These are phyloP conservation scores for Flueggea neowawraea DNA, from an alignment of 441 rosid genomes.

Conservation along the genomic window DNA sequence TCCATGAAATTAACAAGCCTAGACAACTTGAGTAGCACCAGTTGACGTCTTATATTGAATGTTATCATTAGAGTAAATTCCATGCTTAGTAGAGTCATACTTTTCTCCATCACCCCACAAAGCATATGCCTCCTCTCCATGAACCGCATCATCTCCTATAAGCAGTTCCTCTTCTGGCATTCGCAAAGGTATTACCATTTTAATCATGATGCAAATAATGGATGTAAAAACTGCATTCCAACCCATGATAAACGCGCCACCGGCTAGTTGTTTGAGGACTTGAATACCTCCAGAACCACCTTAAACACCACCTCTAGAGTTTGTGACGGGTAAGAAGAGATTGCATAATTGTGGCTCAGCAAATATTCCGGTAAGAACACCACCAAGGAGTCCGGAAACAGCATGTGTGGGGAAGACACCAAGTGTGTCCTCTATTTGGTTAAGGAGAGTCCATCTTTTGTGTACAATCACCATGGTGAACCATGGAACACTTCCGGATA, in stretches of 20 bases:
- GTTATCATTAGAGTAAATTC: slow-evolving; percentile 5
- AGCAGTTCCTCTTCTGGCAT: slow-evolving; percentile 51
- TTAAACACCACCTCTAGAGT: slow-evolving; percentile 45
- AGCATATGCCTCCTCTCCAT: slow-evolving; percentile 66
- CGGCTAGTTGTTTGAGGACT: slow-evolving; percentile 44
- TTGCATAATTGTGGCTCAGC: slow-evolving; percentile 48
- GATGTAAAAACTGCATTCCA: slow-evolving; percentile 51
- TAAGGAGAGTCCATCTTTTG: slow-evolving; percentile 43
- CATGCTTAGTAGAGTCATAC: slow-evolving; percentile 37
- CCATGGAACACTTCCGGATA: slow-evolving; percentile 67
- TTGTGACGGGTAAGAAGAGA: slow-evolving; percentile 42
- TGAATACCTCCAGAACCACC: slow-evolving; percentile 53
- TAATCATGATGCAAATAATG: slow-evolving; percentile 34
- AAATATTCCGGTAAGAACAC: slow-evolving; percentile 46
- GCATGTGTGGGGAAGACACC: slow-evolving; percentile 67
- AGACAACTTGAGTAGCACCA: slow-evolving; percentile 48
- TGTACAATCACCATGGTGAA: slow-evolving; percentile 63
- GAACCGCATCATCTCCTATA: slow-evolving; percentile 60
- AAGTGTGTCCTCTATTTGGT: slow-evolving; percentile 53
- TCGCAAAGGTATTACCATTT: slow-evolving; percentile 35
- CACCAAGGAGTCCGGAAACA: slow-evolving; percentile 57
- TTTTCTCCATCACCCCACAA: slow-evolving; percentile 59
- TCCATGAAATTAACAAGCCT: background rate
- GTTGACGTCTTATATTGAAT: slow-evolving; percentile 11
- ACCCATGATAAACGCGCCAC: slow-evolving; percentile 40